These are phyloP conservation scores for Verticillium nonalfalfae DNA, from an alignment of 2,329 filamentous ascomycete genomes.

Conservation along the genomic window DNA sequence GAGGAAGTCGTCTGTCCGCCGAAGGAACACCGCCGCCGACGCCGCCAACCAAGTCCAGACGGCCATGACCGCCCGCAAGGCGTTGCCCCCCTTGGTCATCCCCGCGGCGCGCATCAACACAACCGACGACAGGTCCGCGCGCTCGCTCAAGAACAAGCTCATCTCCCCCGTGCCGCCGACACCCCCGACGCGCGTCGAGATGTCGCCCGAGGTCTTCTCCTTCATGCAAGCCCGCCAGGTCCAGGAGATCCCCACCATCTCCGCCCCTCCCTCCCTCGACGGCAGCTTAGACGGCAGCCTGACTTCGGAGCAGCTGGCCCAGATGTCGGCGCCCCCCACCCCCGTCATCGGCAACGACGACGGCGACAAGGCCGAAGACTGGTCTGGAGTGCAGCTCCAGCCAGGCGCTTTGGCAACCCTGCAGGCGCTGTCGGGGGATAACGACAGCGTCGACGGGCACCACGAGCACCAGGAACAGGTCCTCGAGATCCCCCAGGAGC, in stretches of 20 bases:
- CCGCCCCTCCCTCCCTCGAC: constrained; percentile 81
- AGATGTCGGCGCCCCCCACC: constrained; percentile 77
- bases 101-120: constrained; percentile 29
- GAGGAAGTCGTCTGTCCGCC: constrained; percentile 29
- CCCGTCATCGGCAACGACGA: constrained; percentile 61
- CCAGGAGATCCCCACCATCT: constrained; percentile 64
- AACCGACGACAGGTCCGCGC: constrained; percentile 32
- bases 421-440: constrained; percentile 60
- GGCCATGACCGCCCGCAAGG: constrained; percentile 15
- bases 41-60: constrained; percentile 14
- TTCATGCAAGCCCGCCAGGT: constrained; percentile 60
- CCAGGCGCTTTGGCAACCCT: constrained; percentile 75
- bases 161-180: constrained; percentile 56
- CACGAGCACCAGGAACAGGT: constrained; percentile 44
- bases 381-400: constrained; percentile 70
- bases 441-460: constrained; percentile 45
- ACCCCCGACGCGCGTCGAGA: constrained; percentile 61
- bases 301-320: constrained; percentile 80
- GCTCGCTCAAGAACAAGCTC: constrained; percentile 38
- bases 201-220: constrained; percentile 69
- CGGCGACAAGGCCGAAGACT: constrained; percentile 37
- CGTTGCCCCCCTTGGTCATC: constrained; percentile 47
- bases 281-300: constrained; percentile 87
- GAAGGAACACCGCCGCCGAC: constrained; percentile 33
- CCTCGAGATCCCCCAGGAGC: constrained; percentile 38